Evolutionary conservation across 441 rosid genomes (phyloP).

Genomic region (Pelargonium myrrhifolium): DNA sequence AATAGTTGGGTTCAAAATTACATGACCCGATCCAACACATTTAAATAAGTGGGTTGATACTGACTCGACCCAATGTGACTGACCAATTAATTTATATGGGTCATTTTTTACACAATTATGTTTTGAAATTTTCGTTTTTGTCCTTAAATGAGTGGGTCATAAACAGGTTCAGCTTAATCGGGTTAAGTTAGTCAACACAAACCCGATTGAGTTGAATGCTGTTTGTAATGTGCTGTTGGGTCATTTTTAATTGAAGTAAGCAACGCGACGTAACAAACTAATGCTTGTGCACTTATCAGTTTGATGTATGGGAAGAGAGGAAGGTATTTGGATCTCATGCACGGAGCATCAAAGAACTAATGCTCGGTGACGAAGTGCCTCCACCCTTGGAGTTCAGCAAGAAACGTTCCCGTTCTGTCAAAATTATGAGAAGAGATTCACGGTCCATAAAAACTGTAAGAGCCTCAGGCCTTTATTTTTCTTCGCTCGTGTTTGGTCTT

Average conservation of each 20-base stretch:
- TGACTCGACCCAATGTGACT: too few relatives aligned
- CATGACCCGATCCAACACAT: too few relatives aligned
- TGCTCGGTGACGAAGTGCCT: slow-evolving; percentile 69
- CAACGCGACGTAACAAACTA: slow-evolving; percentile 1
- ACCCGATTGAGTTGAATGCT: too few relatives aligned
- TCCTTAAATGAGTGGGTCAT: too few relatives aligned
- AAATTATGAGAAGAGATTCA: slow-evolving; percentile 70
- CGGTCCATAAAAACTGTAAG: slow-evolving; percentile 74
- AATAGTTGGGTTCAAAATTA: too few relatives aligned
- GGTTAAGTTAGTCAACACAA: too few relatives aligned
- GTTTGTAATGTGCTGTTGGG: not conserved
- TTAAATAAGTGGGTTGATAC: too few relatives aligned
- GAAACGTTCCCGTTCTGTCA: slow-evolving; percentile 71
- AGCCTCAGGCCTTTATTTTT: slow-evolving; percentile 3
- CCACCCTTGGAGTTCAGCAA: slow-evolving; percentile 65
- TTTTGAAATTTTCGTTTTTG: too few relatives aligned
- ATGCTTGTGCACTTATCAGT: slow-evolving; percentile 28
- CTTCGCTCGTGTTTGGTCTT: not conserved
- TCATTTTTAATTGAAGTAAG: not conserved
- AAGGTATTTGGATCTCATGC: slow-evolving; percentile 87
- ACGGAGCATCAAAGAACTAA: slow-evolving; percentile 52
- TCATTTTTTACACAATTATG: too few relatives aligned
- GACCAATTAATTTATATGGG: too few relatives aligned
- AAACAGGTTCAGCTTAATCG: too few relatives aligned
- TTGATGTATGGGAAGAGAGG: slow-evolving; percentile 86